Base-by-base conservation (phyloP, 2,329 filamentous ascomycete species). In the Ustilaginoidea virens region DNA sequence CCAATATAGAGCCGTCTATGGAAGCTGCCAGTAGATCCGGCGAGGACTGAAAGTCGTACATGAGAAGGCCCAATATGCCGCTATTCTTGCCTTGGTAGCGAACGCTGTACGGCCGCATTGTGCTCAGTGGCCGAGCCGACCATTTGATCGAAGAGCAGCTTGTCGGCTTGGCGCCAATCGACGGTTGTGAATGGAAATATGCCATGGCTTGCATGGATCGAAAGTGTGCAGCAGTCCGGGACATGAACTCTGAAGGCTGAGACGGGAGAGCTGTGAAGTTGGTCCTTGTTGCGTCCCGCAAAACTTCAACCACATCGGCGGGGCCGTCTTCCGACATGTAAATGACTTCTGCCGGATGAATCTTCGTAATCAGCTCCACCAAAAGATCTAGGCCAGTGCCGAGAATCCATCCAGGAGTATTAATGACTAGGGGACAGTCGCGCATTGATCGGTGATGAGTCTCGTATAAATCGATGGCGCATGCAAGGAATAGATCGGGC, bases 201-300 rank as follows among this genome's bases (percentile, higher is more conserved):
- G 79, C 75, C 63, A 83, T 74, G n/a, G 65, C 70, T 39, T 85
- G 78, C 76, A 87, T 83, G 5, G 66, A 64, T 28, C 78, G 60
- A 3, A 81, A 51, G 35, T 86, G 73, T 0, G 69, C 62, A 0
- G 77, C 65, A 7, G 74, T 79, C 21, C 74, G 60, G 3, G 65
- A 55, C 1, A 60, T 60, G 23, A 59, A 58, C 23, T 71, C 65
- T n/a, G 60, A 60, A 7, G 61, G 49, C 39, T 74, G 66, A 1
- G 76, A 74, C 5, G 74, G 66, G 4, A 83, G 52, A 5, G 60
- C 56, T 22, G 56, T 52, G 25, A 78, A 58, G 0, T 42, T 40
- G 5, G 52, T 52, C 14, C 44, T 52, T 17, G 56, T 61, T 11
- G 56, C 59, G 14, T 53, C 51, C 18, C 55, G 56, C 2, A 79